These are phyloP conservation scores for Bathelium albidoporum DNA, from an alignment of 495 filamentous ascomycete genomes.

Conservation along the genomic window DNA sequence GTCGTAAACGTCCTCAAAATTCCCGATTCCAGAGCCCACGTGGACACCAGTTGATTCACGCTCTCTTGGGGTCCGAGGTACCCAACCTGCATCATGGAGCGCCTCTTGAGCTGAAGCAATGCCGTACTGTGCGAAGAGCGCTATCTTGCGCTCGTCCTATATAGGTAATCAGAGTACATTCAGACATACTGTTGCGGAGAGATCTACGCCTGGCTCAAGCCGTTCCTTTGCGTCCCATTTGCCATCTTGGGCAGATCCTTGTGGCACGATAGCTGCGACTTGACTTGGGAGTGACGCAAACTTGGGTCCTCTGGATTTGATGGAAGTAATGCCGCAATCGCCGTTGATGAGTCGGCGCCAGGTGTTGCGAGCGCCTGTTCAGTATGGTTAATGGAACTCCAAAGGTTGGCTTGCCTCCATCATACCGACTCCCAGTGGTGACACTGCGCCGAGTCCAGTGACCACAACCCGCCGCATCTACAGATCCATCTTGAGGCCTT, in stretches of 20 bases:
- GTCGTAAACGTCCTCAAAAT: constrained; percentile 76
- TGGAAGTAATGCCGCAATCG: constrained; percentile 67
- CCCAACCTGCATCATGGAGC: constrained; percentile 72
- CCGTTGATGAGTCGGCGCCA: constrained; percentile 75
- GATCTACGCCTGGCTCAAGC: constrained; percentile 45
- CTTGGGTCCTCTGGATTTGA: constrained; percentile 44
- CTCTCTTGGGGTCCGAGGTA: constrained; percentile 49
- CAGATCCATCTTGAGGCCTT: not conserved
- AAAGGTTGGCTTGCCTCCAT: not conserved
- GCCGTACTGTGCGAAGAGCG: constrained; percentile 84
- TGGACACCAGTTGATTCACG: constrained; percentile 71
- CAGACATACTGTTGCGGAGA: constrained; percentile 7
- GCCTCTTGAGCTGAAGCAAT: constrained; percentile 82
- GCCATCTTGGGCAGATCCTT: constrained; percentile 45
- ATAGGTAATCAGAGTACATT: constrained; percentile 4
- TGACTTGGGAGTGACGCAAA: constrained; percentile 68
- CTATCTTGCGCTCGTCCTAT: constrained; percentile 74
- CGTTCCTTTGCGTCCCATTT: constrained; percentile 69
- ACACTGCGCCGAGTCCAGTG: constrained; percentile 86
- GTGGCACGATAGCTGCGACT: constrained; percentile 73
- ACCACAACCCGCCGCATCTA: constrained; percentile 87
- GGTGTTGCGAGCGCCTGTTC: constrained; percentile 55
- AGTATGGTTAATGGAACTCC: not conserved
- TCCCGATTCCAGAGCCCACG: constrained; percentile 92
- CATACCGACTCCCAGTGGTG: constrained; percentile 73